Evolutionary conservation across 2,329 filamentous ascomycete genomes (phyloP), one percentile per base, ranked within the genome.

Genomic region (Colletotrichum tabaci): DNA sequence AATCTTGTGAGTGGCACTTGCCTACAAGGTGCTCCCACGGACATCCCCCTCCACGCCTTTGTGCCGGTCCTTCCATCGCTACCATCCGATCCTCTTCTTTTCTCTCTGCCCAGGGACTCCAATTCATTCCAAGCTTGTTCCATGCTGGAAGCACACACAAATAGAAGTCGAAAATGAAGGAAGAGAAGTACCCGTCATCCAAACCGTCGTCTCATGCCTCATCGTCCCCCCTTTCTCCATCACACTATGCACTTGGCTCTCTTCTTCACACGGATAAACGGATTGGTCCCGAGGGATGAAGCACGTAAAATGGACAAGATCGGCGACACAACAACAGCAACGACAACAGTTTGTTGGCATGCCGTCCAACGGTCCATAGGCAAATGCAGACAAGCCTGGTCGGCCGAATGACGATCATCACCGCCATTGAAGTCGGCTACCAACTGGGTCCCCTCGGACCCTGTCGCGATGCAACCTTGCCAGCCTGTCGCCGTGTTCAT

Each of bases 391-490:
- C n/a, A 67, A 60, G 68, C 58, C 57, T 15, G 58, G 65, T 60
- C 65, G 65, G 65, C 68, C 65, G 65, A 68, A 71, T 71, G 65
- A 60, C 46, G 68, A 71, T 71, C 68, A 63, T 52, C 52, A 58
- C 53, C 40, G 26, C 26, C 50, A 67, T 35, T 57, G 38, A 53
- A 58, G 42, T 13, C 35, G 52, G 63, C 50, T 40, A 18, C 46
- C 40, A 44, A 47, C 38, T 67, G 50, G 44, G 15, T 67, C 52
- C 26, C 44, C 52, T 26, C n/a, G 23, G 62, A 62, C 64, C 68
- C 57, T 67, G 57, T 44, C 44, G 46, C 12, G 46, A 58, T 53
- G 44, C 52, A 46, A 71, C 57, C 57, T n/a, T 58, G 68, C 50
- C 57, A 56, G 50, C 57, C 63, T 44, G 38, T 64, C 44, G 44